phyloP scores from a whole-genome alignment of 2,329 filamentous ascomycete species.

The Colletotrichum paranaense region DNA sequence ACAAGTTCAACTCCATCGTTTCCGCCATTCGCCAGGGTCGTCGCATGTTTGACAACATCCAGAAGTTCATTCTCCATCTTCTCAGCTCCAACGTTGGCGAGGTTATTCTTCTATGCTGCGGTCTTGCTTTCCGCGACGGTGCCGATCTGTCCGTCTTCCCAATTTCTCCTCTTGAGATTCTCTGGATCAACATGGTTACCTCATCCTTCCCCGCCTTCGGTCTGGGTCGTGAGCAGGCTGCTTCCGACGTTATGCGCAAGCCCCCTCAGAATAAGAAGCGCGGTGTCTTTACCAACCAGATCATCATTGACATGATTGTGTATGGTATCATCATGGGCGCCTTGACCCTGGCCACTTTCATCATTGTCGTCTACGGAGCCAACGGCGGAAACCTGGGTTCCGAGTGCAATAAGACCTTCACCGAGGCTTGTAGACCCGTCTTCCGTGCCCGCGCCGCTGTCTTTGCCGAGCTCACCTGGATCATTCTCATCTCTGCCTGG shows the following conservation, averaged over 20 bases:
- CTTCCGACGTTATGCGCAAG: slow-evolving; percentile 81
- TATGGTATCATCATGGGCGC: slow-evolving; percentile 83
- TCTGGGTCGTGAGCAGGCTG: slow-evolving; percentile 81
- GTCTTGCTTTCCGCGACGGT: slow-evolving; percentile 82
- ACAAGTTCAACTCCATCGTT: slow-evolving; percentile 90
- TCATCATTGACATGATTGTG: slow-evolving; percentile 82
- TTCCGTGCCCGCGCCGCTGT: slow-evolving; percentile 79
- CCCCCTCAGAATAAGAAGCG: slow-evolving; percentile 77
- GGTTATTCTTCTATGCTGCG: slow-evolving; percentile 83
- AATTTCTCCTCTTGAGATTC: slow-evolving; percentile 74
- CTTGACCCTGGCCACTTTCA: slow-evolving; percentile 73
- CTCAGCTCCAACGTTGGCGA: slow-evolving; percentile 86
- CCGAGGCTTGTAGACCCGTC: slow-evolving; percentile 66
- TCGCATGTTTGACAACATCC: slow-evolving; percentile 89
- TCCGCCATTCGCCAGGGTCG: slow-evolving; percentile 85
- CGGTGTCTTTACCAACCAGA: slow-evolving; percentile 82
- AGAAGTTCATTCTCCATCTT: slow-evolving; percentile 86
- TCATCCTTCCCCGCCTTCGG: slow-evolving; percentile 78
- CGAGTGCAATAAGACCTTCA: slow-evolving; percentile 72
- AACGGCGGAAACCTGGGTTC: slow-evolving; percentile 66
- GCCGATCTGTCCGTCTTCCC: slow-evolving; percentile 81
- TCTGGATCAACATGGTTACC: slow-evolving; percentile 82
- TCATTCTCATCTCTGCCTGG: slow-evolving; percentile 80
- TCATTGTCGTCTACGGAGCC: slow-evolving; percentile 71
- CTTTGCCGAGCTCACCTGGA: slow-evolving; percentile 80